These are phyloP conservation scores for Gossypium arboreum DNA, from an alignment of 345 rosid genomes.

Conservation along the genomic window DNA sequence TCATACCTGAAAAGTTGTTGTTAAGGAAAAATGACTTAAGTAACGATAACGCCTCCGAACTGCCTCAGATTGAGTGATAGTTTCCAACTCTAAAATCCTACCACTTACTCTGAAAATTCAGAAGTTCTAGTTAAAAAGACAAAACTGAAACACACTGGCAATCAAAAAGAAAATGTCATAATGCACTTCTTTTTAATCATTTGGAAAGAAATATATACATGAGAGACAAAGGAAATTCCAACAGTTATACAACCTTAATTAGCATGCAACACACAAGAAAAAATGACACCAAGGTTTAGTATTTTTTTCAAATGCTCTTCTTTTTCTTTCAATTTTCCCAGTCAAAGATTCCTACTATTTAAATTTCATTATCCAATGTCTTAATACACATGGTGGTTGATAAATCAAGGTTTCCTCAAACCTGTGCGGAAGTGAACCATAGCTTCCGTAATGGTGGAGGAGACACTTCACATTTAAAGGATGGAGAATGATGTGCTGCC, in stretches of 20 bases:
- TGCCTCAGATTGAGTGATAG: conserved; percentile 80
- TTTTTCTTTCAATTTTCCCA: neutral
- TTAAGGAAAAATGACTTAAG: conserved; percentile 86
- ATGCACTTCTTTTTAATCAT: neutral
- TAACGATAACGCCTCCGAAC: conserved; percentile 81
- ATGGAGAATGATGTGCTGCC: conserved; percentile 87
- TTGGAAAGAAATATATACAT: neutral
- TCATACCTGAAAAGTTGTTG: conserved; percentile 74
- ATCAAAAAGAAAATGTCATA: neutral
- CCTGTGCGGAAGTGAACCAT: conserved; percentile 70
- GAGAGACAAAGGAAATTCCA: neutral
- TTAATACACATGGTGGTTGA: neutral
- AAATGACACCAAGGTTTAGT: neutral
- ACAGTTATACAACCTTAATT: neutral
- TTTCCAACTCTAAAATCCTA: conserved; percentile 76
- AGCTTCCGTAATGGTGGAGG: conserved; percentile 80
- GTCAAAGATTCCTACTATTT: neutral
- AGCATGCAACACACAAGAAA: neutral
- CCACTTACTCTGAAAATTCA: conserved; percentile 63
- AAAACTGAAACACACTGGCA: neutral
- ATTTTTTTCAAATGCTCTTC: neutral
- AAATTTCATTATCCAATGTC: neutral
- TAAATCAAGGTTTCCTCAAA: conserved; percentile 20
- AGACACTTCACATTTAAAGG: conserved; percentile 84
- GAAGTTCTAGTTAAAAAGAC: neutral